These are phyloP conservation scores for Hypoxylon sp. DNA, from an alignment of 2,329 filamentous ascomycete species.

Conservation along the genomic window DNA sequence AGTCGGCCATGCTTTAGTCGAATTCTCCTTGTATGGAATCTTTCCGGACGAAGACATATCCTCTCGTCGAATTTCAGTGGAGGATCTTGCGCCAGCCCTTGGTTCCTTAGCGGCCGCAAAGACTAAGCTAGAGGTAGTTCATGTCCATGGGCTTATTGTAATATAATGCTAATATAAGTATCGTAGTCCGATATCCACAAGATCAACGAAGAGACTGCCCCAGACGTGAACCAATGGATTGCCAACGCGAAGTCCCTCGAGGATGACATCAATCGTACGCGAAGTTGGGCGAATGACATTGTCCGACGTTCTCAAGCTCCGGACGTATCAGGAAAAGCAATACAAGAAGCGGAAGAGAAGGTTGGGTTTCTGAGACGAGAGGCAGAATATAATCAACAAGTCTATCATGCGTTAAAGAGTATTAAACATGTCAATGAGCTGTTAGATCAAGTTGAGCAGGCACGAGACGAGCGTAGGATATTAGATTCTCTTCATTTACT, in stretches of 20 bases:
- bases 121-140: slow-evolving; percentile 61
- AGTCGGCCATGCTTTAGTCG: slow-evolving; percentile 73
- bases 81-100: slow-evolving; percentile 60
- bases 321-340: slow-evolving; percentile 66
- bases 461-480: slow-evolving; percentile 68
- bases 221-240: slow-evolving; percentile 89
- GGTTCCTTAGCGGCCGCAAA: slow-evolving; percentile 61
- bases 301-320: slow-evolving; percentile 80
- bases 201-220: slow-evolving; percentile 82
- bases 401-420: slow-evolving; percentile 65
- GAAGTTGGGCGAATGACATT: slow-evolving; percentile 84
- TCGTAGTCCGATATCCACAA: slow-evolving; percentile 77
- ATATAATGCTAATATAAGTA: slow-evolving; percentile 25
- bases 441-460: slow-evolving; percentile 72
- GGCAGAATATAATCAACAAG: slow-evolving; percentile 71
- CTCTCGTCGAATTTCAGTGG: slow-evolving; percentile 54
- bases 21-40: slow-evolving; percentile 67
- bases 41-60: slow-evolving; percentile 67
- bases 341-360: slow-evolving; percentile 68
- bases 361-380: slow-evolving; percentile 71
- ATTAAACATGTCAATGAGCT: slow-evolving; percentile 73
- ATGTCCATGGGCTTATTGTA: not conserved
- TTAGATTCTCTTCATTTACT: slow-evolving; percentile 71
- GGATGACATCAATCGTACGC: slow-evolving; percentile 85
- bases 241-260: slow-evolving; percentile 86